Conservation (phyloP, 1,284 basidiomycete species). For the Volvariella surrecta region DNA sequence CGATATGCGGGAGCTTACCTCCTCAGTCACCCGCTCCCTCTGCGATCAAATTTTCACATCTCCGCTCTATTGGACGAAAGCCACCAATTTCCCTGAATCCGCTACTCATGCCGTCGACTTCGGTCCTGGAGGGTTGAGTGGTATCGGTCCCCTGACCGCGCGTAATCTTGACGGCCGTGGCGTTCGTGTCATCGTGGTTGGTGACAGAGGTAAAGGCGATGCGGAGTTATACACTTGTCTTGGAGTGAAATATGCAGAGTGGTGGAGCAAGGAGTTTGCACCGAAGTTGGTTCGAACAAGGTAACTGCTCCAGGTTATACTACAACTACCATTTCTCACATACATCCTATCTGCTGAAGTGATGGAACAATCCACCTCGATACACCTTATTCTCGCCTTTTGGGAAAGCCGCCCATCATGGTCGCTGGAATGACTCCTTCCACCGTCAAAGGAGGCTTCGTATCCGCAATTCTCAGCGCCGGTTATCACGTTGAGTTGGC, state of each 20-base stretch:
- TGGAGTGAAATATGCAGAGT: conserved; percentile 70
- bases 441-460: conserved; percentile 89
- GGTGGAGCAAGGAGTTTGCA: conserved; percentile 87
- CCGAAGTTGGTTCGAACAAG: conserved; percentile 86
- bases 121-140: conserved; percentile 89
- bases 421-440: conserved; percentile 98
- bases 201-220: conserved; percentile 80
- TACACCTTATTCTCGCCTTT: conserved; percentile 90
- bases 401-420: conserved; percentile 97
- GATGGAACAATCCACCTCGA: conserved; percentile 90
- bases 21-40: conserved; percentile 74
- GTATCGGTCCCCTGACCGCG: conserved; percentile 87
- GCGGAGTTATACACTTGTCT: conserved; percentile 76
- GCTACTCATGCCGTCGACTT: conserved; percentile 97
- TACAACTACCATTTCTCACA: not conserved
- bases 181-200: conserved; percentile 79
- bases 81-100: conserved; percentile 80
- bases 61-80: conserved; percentile 90
- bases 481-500: conserved; percentile 97
- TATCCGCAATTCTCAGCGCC: conserved; percentile 85
- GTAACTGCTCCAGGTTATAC: conserved; percentile 30
- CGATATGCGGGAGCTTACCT: conserved; percentile 62
- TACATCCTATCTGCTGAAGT: conserved; percentile 27
- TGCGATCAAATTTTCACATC: conserved; percentile 91
- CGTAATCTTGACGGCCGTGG: conserved; percentile 92